phyloP scores from a whole-genome alignment of 805 yeast genomes.

The Wickerhamiella kurtzmanii region DNA sequence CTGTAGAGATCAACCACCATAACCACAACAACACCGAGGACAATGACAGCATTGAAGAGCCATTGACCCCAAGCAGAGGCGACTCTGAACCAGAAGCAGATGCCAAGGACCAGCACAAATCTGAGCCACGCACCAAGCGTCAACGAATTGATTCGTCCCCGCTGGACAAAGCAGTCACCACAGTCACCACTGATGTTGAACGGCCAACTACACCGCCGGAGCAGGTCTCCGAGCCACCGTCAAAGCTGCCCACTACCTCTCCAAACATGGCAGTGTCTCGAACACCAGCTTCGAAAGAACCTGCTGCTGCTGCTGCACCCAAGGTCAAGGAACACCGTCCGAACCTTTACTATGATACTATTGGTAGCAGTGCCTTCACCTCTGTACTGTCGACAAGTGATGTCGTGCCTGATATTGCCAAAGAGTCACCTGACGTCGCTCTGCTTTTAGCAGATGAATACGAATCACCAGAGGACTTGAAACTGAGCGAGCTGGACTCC shows the following conservation, averaged over 20 bases:
- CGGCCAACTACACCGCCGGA: background rate
- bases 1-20: background rate
- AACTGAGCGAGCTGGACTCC: constrained; percentile 21
- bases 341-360: constrained; percentile 22
- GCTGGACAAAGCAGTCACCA: background rate
- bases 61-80: background rate
- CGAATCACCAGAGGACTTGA: constrained; percentile 19
- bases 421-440: constrained; percentile 8
- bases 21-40: background rate
- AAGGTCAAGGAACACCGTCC: constrained; percentile 1
- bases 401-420: background rate
- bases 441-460: constrained; percentile 14
- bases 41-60: background rate
- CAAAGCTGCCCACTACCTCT: too few species aligned
- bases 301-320: too few species aligned
- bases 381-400: constrained; percentile 11
- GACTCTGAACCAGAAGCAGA: background rate
- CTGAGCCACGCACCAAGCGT: background rate
- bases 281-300: too few species aligned
- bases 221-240: too few species aligned
- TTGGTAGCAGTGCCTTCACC: constrained; percentile 12
- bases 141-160: constrained; percentile 2
- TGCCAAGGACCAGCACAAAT: background rate
- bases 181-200: background rate
- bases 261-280: too few species aligned